A percentile compares a stretch with the other conserved stretches of the same genome.
These are phyloP conservation scores for Bertia moriformis DNA, from an alignment of 2,329 filamentous ascomycete genomes.

Conservation along the genomic window DNA sequence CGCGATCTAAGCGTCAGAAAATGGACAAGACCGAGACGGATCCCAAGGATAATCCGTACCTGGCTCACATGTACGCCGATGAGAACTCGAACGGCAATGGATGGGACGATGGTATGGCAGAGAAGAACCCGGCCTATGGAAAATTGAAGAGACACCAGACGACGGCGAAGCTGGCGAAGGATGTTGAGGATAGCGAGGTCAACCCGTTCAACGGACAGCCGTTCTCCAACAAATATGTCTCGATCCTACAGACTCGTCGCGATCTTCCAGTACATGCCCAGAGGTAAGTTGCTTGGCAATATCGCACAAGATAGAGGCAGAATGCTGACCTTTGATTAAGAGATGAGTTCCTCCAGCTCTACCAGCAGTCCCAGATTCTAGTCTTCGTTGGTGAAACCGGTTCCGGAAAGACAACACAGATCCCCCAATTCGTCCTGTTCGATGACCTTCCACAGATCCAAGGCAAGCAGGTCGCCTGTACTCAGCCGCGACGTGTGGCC, in stretches of 20 bases:
- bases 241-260: slow-evolving; percentile 70
- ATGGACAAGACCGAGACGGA: slow-evolving; percentile 25
- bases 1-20: slow-evolving; percentile 21
- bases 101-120: no score
- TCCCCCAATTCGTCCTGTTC: slow-evolving; percentile 93
- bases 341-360: slow-evolving; percentile 84
- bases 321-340: slow-evolving; percentile 21
- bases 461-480: slow-evolving; percentile 88
- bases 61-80: slow-evolving; percentile 71
- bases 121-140: slow-evolving; percentile 33
- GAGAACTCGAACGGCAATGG: slow-evolving; percentile 29
- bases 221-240: slow-evolving; percentile 75
- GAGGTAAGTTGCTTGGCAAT: slow-evolving; percentile 37
- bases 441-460: slow-evolving; percentile 82
- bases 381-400: slow-evolving; percentile 98
- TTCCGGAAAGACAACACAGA: slow-evolving; percentile 98
- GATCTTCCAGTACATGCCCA: slow-evolving; percentile 86
- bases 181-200: slow-evolving; percentile 63
- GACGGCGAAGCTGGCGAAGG: slow-evolving; percentile 58
- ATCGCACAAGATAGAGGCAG: slow-evolving; percentile 1
- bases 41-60: slow-evolving; percentile 64
- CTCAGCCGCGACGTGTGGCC: slow-evolving; percentile 90
- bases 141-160: slow-evolving; percentile 66
- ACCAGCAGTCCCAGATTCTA: slow-evolving; percentile 86
- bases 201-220: slow-evolving; percentile 75